These are phyloP conservation scores for Auricularia sp. DNA, from an alignment of 768 basidiomycete species.

Conservation along the genomic window DNA sequence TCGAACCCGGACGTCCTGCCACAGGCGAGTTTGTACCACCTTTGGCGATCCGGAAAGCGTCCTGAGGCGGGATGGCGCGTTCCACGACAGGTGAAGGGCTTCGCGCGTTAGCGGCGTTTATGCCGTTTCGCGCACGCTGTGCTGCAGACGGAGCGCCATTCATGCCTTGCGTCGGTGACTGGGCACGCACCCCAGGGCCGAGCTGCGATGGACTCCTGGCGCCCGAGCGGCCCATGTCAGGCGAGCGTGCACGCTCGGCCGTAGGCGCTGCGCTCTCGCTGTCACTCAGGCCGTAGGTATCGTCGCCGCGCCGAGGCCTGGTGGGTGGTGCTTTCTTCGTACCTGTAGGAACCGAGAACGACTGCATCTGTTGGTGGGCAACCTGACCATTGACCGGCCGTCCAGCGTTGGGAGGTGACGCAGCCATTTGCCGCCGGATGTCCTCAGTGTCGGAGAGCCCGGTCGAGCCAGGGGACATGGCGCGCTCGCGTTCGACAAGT, in stretches of 20 bases:
- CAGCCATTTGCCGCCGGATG: constrained; percentile 4
- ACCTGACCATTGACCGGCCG: not conserved
- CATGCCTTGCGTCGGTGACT: constrained; percentile 42
- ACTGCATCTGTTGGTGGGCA: constrained; percentile 6
- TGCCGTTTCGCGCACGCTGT: constrained; percentile 39
- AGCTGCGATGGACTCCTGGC: constrained; percentile 19
- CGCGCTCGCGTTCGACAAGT: constrained; percentile 29
- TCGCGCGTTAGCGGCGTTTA: constrained; percentile 28
- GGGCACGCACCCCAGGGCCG: constrained; percentile 36
- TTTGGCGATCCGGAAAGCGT: constrained; percentile 46
- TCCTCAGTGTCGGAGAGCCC: constrained; percentile 8
- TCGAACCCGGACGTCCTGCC: constrained; percentile 34
- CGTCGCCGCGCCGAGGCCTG: not conserved
- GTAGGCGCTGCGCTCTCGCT: not conserved
- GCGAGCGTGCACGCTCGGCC: constrained; percentile 8
- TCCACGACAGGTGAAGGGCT: constrained; percentile 52
- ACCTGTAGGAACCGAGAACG: not conserved
- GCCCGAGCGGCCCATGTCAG: not conserved
- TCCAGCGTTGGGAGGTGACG: constrained; percentile 4
- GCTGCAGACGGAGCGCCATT: constrained; percentile 19
- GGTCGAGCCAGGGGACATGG: constrained; percentile 39
- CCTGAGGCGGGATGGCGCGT: constrained; percentile 44
- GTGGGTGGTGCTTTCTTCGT: not conserved
- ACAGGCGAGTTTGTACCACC: constrained; percentile 33
- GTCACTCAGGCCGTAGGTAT: not conserved